Conservation (phyloP, 1,284 basidiomycete genomes). For the Farysia itapuensis region DNA sequence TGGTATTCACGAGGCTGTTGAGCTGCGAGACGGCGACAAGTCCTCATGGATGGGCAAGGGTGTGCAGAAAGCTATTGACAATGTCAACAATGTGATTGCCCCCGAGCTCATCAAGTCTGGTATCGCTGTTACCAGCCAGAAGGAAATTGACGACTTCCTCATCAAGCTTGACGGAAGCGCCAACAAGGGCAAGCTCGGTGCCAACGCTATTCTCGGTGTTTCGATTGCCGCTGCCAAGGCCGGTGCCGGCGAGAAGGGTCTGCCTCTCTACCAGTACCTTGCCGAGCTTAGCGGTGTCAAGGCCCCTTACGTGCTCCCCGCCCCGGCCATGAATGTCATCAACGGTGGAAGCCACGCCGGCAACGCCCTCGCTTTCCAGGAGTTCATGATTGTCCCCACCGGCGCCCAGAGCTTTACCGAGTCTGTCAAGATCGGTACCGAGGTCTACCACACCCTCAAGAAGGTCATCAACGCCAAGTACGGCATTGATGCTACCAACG, state of each 20-base stretch:
- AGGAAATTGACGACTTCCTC: constrained; percentile 95
- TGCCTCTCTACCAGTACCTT: constrained; percentile 95
- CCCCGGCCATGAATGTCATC: constrained; percentile 91
- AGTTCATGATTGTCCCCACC: constrained; percentile 99
- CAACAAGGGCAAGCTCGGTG: constrained; percentile 99
- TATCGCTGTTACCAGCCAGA: constrained; percentile 86
- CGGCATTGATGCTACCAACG: constrained; percentile 96
- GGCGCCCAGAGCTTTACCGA: constrained; percentile 98
- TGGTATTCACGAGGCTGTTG: constrained; percentile 96
- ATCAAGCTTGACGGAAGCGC: constrained; percentile 96
- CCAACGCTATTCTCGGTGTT: constrained; percentile 98
- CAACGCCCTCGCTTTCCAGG: constrained; percentile 81
- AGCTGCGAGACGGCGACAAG: constrained; percentile 97
- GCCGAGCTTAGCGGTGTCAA: constrained; percentile 92
- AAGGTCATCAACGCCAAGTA: constrained; percentile 99
- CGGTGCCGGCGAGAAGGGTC: constrained; percentile 70
- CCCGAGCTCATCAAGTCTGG: constrained; percentile 84
- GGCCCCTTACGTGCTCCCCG: constrained; percentile 75
- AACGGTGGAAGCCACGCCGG: constrained; percentile 99
- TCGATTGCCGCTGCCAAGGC: constrained; percentile 95
- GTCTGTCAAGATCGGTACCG: constrained; percentile 97
- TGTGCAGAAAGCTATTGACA: constrained; percentile 87
- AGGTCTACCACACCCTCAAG: constrained; percentile 98
- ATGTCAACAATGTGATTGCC: constrained; percentile 90
- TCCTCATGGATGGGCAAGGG: constrained; percentile 85